Percentiles rank a stretch among this genome's conserved stretches.
Conservation (phyloP, 306 rosid species). For the Abrus pulchellus region DNA sequence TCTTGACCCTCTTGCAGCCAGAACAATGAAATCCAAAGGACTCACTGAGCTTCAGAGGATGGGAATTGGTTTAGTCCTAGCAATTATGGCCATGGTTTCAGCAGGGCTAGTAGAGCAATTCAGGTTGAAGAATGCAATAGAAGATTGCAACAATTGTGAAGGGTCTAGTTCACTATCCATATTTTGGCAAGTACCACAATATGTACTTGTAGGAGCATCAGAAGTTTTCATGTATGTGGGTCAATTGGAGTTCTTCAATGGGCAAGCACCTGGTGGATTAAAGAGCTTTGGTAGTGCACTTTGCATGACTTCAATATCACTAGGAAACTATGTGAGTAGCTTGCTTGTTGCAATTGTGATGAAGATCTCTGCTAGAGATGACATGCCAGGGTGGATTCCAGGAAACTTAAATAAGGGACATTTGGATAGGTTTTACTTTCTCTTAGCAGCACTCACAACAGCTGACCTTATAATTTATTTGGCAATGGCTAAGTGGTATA, state of each 20-base stretch:
- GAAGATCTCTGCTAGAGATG: conserved; percentile 64
- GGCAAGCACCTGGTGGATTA: conserved; percentile 80
- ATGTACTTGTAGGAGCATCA: conserved; percentile 76
- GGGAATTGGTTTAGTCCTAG: conserved; percentile 83
- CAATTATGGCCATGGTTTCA: conserved; percentile 70
- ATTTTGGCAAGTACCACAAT: conserved; percentile 86
- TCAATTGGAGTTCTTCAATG: conserved; percentile 81
- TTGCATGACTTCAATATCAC: conserved; percentile 82
- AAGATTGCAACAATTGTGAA: conserved; percentile 51
- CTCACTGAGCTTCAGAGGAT: conserved; percentile 78
- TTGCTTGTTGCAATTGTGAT: conserved; percentile 78
- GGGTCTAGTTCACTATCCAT: conserved; percentile 68
- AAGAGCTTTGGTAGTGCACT: conserved; percentile 92
- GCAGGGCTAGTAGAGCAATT: conserved; percentile 74
- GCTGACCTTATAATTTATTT: conserved; percentile 64
- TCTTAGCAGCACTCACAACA: conserved; percentile 72
- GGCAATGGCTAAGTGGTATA: conserved; percentile 77
- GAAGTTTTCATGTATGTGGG: conserved; percentile 91
- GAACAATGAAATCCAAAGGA: conserved; percentile 51
- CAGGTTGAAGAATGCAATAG: conserved; percentile 55
- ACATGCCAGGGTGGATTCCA: conserved; percentile 84
- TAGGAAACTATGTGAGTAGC: conserved; percentile 82
- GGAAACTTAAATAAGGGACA: conserved; percentile 77
- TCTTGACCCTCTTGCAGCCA: conserved; percentile 59
- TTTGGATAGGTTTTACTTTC: conserved; percentile 75